A percentile compares a stretch with the other conserved stretches of the same genome.
Evolutionary conservation across 345 rosid species (phyloP).

Genomic region (Schrenkiella parvula): DNA sequence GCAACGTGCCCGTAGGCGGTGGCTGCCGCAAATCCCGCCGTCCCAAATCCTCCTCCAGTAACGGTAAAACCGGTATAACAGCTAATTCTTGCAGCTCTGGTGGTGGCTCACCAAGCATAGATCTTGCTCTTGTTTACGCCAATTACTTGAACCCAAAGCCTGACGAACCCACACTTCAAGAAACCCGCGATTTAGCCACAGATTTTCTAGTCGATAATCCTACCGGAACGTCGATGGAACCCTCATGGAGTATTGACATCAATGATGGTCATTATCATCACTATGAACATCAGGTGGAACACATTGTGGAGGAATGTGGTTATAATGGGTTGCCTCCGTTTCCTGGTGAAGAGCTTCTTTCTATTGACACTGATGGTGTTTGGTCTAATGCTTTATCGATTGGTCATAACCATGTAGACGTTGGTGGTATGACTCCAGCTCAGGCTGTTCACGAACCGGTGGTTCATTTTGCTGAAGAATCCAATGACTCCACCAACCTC

Average conservation of each 20-base stretch:
- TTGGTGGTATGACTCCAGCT: slow-evolving; percentile 8
- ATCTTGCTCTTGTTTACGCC: slow-evolving; percentile 37
- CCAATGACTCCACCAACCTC: slow-evolving; percentile 32
- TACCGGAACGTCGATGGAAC: background rate
- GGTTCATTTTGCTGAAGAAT: slow-evolving; percentile 22
- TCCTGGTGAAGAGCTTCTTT: slow-evolving; percentile 37
- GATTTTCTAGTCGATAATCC: slow-evolving; percentile 6
- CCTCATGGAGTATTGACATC: slow-evolving; percentile 28
- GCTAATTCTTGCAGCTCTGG: slow-evolving; percentile 8
- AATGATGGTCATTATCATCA: slow-evolving; percentile 15
- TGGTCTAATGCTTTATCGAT: slow-evolving; percentile 33
- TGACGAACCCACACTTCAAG: slow-evolving; percentile 9
- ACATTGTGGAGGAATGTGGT: slow-evolving; percentile 30
- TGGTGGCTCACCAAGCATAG: slow-evolving; percentile 26
- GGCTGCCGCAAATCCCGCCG: slow-evolving; percentile 38
- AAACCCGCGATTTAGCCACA: slow-evolving; percentile 6
- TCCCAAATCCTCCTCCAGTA: slow-evolving; percentile 29
- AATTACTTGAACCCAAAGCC: slow-evolving; percentile 33
- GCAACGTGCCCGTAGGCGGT: slow-evolving; percentile 36
- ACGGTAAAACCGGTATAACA: background rate
- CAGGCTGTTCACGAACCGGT: slow-evolving; percentile 26
- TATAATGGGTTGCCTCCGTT: slow-evolving; percentile 35
- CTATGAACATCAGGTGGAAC: slow-evolving; percentile 17
- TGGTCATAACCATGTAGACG: slow-evolving; percentile 27
- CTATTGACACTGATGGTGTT: slow-evolving; percentile 21